Percentiles rank a stretch among this genome's conserved stretches.
These are phyloP conservation scores for Keithomyces neogunnii DNA, from an alignment of 2,329 filamentous ascomycete genomes.

Conservation along the genomic window DNA sequence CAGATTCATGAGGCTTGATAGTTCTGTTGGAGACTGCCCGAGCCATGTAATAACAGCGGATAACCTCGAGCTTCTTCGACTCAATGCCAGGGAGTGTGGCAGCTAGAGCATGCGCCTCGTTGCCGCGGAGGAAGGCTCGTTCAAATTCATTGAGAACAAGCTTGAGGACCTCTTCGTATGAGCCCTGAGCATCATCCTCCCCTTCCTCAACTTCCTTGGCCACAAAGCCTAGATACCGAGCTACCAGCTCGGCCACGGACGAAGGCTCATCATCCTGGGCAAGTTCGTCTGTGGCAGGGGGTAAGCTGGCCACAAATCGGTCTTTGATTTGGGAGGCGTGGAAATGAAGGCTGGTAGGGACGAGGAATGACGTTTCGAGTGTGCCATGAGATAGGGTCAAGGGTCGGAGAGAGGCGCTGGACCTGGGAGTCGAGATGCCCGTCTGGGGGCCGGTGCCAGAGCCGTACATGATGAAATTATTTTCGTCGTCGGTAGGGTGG, in stretches of 20 bases:
- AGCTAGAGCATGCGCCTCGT: conserved; percentile 89
- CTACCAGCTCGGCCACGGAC: conserved; percentile 84
- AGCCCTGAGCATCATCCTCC: conserved; percentile 81
- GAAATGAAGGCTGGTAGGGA: conserved; percentile 93
- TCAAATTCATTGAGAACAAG: conserved; percentile 93
- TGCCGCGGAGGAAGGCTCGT: conserved; percentile 85
- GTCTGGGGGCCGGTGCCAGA: conserved; percentile 78
- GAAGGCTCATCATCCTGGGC: conserved; percentile 99
- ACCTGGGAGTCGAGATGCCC: conserved; percentile 93
- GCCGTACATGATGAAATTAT: conserved; percentile 65
- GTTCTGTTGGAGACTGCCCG: conserved; percentile 75
- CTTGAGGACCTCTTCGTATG: conserved; percentile 88
- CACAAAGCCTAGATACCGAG: conserved; percentile 85
- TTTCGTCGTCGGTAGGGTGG: background rate
- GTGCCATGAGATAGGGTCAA: conserved; percentile 87
- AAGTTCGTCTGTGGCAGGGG: conserved; percentile 88
- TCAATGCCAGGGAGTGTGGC: conserved; percentile 82
- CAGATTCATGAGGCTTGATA: conserved; percentile 89
- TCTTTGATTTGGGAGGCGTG: conserved; percentile 93
- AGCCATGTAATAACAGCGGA: conserved; percentile 86
- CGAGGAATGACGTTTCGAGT: conserved; percentile 91
- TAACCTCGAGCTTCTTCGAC: conserved; percentile 83
- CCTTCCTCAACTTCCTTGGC: conserved; percentile 85
- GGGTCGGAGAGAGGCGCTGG: conserved; percentile 83
- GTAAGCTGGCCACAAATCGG: conserved; percentile 75